Evolutionary conservation across 2,329 filamentous ascomycete genomes (phyloP).

Genomic region (Diplodia mutila): DNA sequence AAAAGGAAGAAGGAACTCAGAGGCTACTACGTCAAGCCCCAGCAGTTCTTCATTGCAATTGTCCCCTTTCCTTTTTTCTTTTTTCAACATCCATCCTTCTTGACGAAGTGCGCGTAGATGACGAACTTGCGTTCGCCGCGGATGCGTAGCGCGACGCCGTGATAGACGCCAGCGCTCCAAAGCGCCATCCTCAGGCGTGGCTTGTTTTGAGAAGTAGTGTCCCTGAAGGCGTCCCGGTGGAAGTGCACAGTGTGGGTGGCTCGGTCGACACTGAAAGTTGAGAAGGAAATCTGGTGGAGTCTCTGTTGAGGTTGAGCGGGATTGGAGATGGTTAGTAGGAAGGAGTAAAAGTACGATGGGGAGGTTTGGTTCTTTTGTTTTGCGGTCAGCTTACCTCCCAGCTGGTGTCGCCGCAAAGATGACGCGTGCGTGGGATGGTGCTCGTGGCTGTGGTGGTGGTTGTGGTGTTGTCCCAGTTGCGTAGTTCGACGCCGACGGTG

Average conservation of each 20-base stretch:
- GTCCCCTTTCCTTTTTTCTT: too few relatives aligned
- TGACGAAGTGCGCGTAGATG: slow-evolving; percentile 2
- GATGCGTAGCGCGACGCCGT: not conserved
- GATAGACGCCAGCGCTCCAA: not conserved
- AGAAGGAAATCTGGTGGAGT: not conserved
- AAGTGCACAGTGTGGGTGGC: not conserved
- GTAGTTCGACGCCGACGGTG: not conserved
- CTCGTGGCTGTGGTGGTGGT: too few relatives aligned
- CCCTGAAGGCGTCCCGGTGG: not conserved
- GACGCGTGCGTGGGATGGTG: not conserved
- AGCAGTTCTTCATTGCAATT: too few relatives aligned
- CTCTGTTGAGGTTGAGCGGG: not conserved
- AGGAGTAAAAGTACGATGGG: too few relatives aligned
- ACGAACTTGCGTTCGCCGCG: slow-evolving; percentile 3
- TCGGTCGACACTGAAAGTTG: not conserved
- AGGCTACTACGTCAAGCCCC: too few relatives aligned
- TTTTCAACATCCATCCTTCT: not conserved
- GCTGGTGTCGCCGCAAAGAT: not conserved
- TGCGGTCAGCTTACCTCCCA: not conserved
- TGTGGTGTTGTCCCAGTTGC: not conserved
- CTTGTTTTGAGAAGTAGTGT: not conserved
- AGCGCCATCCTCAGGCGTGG: not conserved
- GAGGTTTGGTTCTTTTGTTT: not conserved
- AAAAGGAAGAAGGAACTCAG: too few relatives aligned
- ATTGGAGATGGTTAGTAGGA: not conserved